Evolutionary conservation across 1,139 yeast species (phyloP).

Genomic region (Blastobotrys raffinosifermentans): DNA sequence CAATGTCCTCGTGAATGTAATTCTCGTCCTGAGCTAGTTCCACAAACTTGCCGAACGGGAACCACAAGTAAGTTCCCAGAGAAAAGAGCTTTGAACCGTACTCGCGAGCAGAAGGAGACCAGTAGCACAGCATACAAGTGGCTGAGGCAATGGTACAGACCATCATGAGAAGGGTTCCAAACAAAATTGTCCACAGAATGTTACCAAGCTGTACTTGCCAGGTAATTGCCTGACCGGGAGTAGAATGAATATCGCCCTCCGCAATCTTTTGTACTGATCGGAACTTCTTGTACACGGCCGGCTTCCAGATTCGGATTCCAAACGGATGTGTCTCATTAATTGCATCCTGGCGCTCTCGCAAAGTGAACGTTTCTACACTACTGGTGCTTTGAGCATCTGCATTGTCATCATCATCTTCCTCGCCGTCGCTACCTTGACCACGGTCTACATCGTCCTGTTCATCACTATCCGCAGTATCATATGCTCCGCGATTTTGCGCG

Average conservation of each 20-base stretch:
- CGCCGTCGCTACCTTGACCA: conserved; percentile 12
- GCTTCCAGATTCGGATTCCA: conserved; percentile 98
- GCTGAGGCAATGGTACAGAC: conserved; percentile 56
- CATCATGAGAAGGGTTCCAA: conserved; percentile 57
- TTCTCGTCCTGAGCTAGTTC: conserved; percentile 71
- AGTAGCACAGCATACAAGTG: conserved; percentile 30
- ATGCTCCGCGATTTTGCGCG: conserved; percentile 11
- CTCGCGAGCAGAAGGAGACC: conserved; percentile 39
- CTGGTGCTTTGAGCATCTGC: conserved; percentile 29
- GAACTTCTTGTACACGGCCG: conserved; percentile 86
- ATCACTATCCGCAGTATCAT: conserved; percentile 12
- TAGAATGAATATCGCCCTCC: conserved; percentile 87
- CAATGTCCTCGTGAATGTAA: conserved; percentile 78
- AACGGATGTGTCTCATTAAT: conserved; percentile 96
- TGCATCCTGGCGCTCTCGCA: conserved; percentile 90
- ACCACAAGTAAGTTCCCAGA: conserved; percentile 64
- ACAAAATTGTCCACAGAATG: conserved; percentile 63
- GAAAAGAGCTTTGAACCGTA: conserved; percentile 60
- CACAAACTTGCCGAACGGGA: conserved; percentile 89
- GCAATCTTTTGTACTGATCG: conserved; percentile 91
- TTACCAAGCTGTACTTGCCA: conserved; percentile 70
- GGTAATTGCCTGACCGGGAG: conserved; percentile 49
- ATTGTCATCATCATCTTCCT: conserved; percentile 21
- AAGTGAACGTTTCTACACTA: conserved; percentile 76
- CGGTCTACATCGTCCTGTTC: conserved; percentile 8